These are phyloP conservation scores for Phaeotremella fagi DNA, from an alignment of 768 basidiomycete genomes.

Conservation along the genomic window DNA sequence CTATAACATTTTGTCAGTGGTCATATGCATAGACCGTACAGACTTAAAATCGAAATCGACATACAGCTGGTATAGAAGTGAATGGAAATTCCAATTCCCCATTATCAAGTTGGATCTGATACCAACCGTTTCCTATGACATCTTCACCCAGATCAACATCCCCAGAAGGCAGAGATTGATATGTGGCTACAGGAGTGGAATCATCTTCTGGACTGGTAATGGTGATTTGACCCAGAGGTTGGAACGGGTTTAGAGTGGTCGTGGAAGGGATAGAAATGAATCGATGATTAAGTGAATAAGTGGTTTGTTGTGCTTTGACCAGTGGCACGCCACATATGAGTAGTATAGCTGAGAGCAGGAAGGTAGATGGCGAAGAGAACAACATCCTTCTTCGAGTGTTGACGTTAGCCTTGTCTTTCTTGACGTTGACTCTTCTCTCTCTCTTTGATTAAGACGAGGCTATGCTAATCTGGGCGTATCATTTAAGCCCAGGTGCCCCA, in stretches of 20 bases:
- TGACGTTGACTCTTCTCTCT: too few species aligned
- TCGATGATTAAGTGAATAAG: conserved; percentile 8
- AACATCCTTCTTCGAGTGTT: background rate
- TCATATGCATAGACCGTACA: background rate
- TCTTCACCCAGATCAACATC: background rate
- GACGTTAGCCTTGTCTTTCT: too few species aligned
- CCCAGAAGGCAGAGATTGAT: background rate
- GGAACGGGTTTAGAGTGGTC: background rate
- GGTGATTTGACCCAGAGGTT: background rate
- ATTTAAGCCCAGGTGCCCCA: too few species aligned
- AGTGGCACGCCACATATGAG: background rate
- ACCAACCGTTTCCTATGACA: conserved; percentile 25
- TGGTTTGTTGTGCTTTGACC: too few species aligned
- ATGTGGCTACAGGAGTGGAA: background rate
- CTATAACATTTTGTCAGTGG: background rate
- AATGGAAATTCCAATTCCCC: conserved; percentile 16
- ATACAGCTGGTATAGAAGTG: conserved; percentile 21
- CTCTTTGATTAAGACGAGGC: too few species aligned
- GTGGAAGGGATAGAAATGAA: conserved; percentile 8
- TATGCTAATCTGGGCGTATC: too few species aligned
- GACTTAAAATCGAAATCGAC: background rate
- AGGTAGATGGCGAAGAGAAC: background rate
- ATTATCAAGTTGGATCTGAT: conserved; percentile 25
- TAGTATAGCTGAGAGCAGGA: background rate
- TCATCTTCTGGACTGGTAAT: background rate